Percentiles rank a stretch among this genome's conserved stretches.
These are phyloP conservation scores for Diplocarpon rosae DNA, from an alignment of 2,329 filamentous ascomycete genomes.

Conservation along the genomic window DNA sequence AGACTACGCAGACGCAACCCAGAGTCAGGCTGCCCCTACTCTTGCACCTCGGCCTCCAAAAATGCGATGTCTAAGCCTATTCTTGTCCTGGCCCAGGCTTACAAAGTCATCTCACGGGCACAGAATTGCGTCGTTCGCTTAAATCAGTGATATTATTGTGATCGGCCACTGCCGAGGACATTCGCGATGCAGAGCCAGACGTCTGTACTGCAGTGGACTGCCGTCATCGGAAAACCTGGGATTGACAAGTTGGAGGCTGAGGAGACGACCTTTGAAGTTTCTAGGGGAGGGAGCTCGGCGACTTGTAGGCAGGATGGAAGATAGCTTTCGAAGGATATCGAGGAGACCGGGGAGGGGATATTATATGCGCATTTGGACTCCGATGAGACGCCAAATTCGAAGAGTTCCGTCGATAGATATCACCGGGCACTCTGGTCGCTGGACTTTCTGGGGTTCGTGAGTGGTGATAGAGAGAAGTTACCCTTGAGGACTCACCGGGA, in stretches of 20 bases:
- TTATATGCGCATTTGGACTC: slow-evolving; percentile 33
- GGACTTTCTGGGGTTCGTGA: slow-evolving; percentile 19
- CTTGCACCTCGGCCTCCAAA: no score
- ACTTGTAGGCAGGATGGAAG: slow-evolving; percentile 43
- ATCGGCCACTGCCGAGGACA: slow-evolving; percentile 41
- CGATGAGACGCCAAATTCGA: slow-evolving; percentile 12
- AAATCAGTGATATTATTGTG: no score
- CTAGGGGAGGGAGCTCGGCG: slow-evolving; percentile 35
- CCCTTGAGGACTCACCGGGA: neutral
- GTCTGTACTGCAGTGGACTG: slow-evolving; percentile 40
- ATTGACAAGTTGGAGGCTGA: slow-evolving; percentile 28
- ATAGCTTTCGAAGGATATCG: slow-evolving; percentile 30
- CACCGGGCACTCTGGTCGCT: slow-evolving; percentile 15
- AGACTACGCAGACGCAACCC: no score
- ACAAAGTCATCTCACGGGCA: no score
- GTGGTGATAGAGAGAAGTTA: slow-evolving; percentile 13
- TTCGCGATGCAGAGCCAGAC: slow-evolving; percentile 47
- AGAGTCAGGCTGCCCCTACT: no score
- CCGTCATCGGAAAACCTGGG: slow-evolving; percentile 40
- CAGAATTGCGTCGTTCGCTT: no score
- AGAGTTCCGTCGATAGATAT: slow-evolving; percentile 18
- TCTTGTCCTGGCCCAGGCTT: no score
- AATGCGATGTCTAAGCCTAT: no score
- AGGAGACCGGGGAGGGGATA: slow-evolving; percentile 42
- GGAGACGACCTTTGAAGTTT: slow-evolving; percentile 32